Evolutionary conservation across 2,329 filamentous ascomycete species (phyloP).

Genomic region (Parastagonospora nodorum): DNA sequence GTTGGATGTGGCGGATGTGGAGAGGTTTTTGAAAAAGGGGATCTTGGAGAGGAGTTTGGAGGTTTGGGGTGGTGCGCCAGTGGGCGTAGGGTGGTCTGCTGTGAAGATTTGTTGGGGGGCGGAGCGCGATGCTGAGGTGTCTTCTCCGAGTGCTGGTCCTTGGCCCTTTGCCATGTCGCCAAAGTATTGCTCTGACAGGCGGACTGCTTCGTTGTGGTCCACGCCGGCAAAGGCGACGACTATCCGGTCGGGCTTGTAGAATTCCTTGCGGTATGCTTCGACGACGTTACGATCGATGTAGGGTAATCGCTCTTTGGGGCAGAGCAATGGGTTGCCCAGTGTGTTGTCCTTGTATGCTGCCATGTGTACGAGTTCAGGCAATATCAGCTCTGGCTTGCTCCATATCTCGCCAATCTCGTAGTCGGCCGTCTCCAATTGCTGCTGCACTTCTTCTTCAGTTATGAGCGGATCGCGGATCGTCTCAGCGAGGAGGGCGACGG

Average conservation of each 20-base stretch:
- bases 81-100: constrained; percentile 41
- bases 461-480: constrained; percentile 87
- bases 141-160: constrained; percentile 47
- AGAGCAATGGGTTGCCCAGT: constrained; percentile 88
- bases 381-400: constrained; percentile 93
- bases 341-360: constrained; percentile 97
- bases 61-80: constrained; percentile 54
- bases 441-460: constrained; percentile 81
- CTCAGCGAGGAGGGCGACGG: constrained; percentile 85
- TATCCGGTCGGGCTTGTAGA: constrained; percentile 88
- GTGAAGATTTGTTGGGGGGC: constrained; percentile 53
- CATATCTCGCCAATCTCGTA: constrained; percentile 98
- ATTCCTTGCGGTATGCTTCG: constrained; percentile 76
- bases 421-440: constrained; percentile 87
- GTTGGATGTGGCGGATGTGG: constrained; percentile 70
- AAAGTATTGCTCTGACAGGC: constrained; percentile 82
- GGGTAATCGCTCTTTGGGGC: constrained; percentile 79
- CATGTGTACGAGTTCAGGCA: constrained; percentile 94
- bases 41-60: constrained; percentile 79
- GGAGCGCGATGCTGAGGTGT: constrained; percentile 18
- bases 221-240: constrained; percentile 96
- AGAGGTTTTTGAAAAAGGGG: constrained; percentile 88
- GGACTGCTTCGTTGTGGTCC: constrained; percentile 77
- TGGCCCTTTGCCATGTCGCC: constrained; percentile 77
- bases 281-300: constrained; percentile 77